Evolutionary conservation across 2,329 filamentous ascomycete genomes (phyloP).

Genomic region (Niveomyces coronatus): DNA sequence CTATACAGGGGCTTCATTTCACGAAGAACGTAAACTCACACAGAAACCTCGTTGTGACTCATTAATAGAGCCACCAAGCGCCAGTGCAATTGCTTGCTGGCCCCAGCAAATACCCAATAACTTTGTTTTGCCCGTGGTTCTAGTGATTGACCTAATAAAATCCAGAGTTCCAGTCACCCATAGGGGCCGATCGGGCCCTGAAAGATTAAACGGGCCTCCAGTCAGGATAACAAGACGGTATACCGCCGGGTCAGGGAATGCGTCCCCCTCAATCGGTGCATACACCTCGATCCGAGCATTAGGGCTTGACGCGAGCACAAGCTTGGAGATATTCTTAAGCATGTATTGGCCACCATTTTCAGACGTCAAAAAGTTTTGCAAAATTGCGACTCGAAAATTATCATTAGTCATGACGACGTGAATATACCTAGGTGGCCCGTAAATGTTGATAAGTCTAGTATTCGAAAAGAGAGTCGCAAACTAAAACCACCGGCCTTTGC

Average conservation of each 20-base stretch:
- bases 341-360: constrained; percentile 1
- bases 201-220: constrained; percentile 4
- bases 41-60: not conserved
- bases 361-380: constrained; percentile 1
- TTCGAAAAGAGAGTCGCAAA: too few relatives aligned
- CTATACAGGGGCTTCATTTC: too few relatives aligned
- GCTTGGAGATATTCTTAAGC: constrained; percentile 5
- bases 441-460: too few relatives aligned
- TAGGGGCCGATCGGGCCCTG: not conserved
- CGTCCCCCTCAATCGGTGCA: constrained; percentile 1
- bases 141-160: not conserved
- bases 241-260: not conserved
- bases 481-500: too few relatives aligned
- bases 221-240: constrained; percentile 1
- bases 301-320: not conserved
- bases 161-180: constrained; percentile 4
- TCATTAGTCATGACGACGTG: too few relatives aligned
- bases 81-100: constrained; percentile 4
- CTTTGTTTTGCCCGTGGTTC: not conserved
- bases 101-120: constrained; percentile 5
- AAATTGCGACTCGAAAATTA: constrained; percentile 1
- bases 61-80: not conserved
- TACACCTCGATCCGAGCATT: not conserved
- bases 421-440: too few relatives aligned
- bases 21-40: not conserved